phyloP scores from a whole-genome alignment of 1,284 basidiomycete species.

The Lignosus rhinocerotis region DNA sequence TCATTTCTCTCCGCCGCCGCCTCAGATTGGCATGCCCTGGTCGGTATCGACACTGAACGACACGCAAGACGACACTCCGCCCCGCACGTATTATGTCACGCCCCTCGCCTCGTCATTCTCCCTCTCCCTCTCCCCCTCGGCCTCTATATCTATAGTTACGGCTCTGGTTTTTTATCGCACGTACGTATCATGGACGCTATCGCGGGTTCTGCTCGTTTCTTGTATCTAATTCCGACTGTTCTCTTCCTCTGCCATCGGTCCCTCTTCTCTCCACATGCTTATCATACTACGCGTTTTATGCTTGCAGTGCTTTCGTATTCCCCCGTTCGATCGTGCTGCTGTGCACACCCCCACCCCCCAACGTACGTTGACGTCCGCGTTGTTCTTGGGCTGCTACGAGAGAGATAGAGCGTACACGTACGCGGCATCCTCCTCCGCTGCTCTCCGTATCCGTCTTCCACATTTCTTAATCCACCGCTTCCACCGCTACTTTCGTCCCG shows the following conservation, averaged over 20 bases:
- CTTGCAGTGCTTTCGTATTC: slow-evolving; percentile 7
- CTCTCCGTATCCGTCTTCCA: neutral
- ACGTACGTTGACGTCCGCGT: slow-evolving; percentile 1
- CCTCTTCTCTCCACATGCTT: neutral
- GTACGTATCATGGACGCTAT: slow-evolving; percentile 20
- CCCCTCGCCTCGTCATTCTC: neutral
- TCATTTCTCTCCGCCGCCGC: neutral
- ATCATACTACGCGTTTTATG: slow-evolving; percentile 9
- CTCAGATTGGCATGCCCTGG: neutral
- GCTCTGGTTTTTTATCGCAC: slow-evolving; percentile 12
- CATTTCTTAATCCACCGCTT: neutral
- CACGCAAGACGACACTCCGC: slow-evolving; percentile 2
- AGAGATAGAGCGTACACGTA: neutral
- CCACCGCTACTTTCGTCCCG: neutral
- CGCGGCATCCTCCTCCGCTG: neutral
- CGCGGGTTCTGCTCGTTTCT: slow-evolving; percentile 19
- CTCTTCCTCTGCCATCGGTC: neutral
- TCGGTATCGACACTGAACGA: neutral
- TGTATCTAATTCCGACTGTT: slow-evolving; percentile 14
- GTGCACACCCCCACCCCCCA: neutral
- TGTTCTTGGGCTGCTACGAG: neutral
- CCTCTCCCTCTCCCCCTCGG: neutral
- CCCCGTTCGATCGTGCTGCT: slow-evolving; percentile 4
- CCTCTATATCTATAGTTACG: slow-evolving; percentile 21
- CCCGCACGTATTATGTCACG: neutral